Evolutionary conservation across 495 filamentous ascomycete genomes (phyloP).

Genomic region (Penicillium psychrofluorescens): DNA sequence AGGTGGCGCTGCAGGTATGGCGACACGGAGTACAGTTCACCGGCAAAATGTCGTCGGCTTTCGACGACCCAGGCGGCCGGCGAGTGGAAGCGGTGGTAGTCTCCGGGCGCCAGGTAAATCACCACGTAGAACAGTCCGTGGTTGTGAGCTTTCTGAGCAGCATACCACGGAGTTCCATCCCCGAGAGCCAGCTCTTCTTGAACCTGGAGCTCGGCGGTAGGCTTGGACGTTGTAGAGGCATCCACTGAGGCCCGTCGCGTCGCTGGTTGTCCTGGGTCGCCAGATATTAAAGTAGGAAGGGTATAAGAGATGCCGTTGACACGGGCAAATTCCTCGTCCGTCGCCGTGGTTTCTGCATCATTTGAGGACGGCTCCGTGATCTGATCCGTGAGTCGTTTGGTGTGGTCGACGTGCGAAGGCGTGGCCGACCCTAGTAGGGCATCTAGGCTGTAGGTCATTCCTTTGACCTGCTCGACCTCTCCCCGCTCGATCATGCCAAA

Average conservation of each 20-base stretch:
- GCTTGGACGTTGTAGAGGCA: constrained; percentile 57
- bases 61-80: constrained; percentile 92
- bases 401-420: constrained; percentile 33
- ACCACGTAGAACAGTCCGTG: constrained; percentile 85
- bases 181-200: constrained; percentile 72
- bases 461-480: constrained; percentile 98
- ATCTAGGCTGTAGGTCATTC: constrained; percentile 94
- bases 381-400: constrained; percentile 29
- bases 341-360: constrained; percentile 47
- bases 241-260: constrained; percentile 43
- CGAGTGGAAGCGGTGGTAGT: constrained; percentile 98
- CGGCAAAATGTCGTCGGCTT: constrained; percentile 87
- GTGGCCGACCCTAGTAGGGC: constrained; percentile 71
- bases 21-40: constrained; percentile 89
- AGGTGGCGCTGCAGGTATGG: constrained; percentile 89
- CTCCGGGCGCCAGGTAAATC: constrained; percentile 94
- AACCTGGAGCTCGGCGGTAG: constrained; percentile 71
- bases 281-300: constrained; percentile 79
- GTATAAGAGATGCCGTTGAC: constrained; percentile 98
- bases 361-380: constrained; percentile 17
- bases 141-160: constrained; percentile 51
- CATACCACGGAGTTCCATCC: constrained; percentile 68
- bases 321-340: constrained; percentile 87
- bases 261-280: constrained; percentile 31
- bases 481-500: constrained; percentile 87